These are phyloP conservation scores for Hondaea fermentalgiana DNA, from an alignment of 108 stramenopile species.

Conservation along the genomic window DNA sequence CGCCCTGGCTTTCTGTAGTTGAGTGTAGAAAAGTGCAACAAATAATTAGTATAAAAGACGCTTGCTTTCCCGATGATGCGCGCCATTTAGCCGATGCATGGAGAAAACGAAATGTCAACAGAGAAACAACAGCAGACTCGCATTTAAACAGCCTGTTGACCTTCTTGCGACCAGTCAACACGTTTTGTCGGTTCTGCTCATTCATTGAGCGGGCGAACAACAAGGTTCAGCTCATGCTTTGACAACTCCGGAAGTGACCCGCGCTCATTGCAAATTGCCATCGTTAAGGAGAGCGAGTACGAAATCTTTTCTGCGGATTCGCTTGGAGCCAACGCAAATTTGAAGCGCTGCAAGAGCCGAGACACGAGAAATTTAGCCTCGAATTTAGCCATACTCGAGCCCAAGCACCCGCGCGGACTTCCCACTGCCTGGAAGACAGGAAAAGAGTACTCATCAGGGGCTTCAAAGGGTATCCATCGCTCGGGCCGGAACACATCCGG, in stretches of 20 bases:
- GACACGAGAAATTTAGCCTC: slow-evolving; percentile 27
- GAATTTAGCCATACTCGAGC: slow-evolving; percentile 28
- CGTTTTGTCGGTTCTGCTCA: no score
- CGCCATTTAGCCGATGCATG: no score
- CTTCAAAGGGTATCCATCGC: slow-evolving; percentile 23
- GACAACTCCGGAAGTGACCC: no score
- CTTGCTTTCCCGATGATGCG: no score
- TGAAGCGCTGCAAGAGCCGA: background rate
- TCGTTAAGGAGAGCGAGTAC: background rate
- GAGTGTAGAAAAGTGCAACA: no score
- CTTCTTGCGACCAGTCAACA: no score
- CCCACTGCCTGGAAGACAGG: slow-evolving; percentile 31
- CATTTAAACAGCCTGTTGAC: no score
- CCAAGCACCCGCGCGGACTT: slow-evolving; percentile 37
- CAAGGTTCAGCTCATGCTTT: no score
- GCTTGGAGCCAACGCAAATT: background rate
- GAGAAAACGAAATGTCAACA: no score
- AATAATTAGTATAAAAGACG: no score
- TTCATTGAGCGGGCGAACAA: no score
- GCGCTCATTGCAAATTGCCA: background rate
- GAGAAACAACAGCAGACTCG: no score
- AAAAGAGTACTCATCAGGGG: slow-evolving; percentile 24
- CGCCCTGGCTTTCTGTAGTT: background rate
- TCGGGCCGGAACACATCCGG: slow-evolving; percentile 37
- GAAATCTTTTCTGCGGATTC: background rate